Conservation (phyloP, 495 filamentous ascomycete species). For the Talaromyces trachyspermus region DNA sequence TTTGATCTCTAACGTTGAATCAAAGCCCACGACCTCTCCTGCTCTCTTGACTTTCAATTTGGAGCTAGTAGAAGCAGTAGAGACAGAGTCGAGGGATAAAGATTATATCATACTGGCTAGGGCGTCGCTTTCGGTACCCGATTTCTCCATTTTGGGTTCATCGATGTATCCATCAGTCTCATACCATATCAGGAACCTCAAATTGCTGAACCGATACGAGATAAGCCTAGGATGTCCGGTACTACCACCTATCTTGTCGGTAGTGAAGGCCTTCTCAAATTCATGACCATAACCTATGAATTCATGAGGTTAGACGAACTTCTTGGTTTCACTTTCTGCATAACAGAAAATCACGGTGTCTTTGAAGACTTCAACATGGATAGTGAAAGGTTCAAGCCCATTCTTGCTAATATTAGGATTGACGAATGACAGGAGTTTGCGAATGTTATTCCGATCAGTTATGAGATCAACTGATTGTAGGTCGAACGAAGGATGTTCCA, state of each 20-base stretch:
- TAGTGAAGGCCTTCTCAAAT: conserved; percentile 45
- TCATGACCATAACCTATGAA: conserved; percentile 40
- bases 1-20: conserved; percentile 34
- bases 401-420: conserved; percentile 18
- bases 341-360: conserved; percentile 37
- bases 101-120: conserved; percentile 19
- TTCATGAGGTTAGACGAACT: conserved; percentile 23
- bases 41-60: conserved; percentile 25
- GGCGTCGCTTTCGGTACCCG: conserved; percentile 11
- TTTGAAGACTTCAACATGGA: conserved; percentile 33
- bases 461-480: conserved; percentile 36
- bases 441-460: conserved; percentile 47
- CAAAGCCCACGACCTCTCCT: conserved; percentile 22
- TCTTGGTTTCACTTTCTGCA: conserved; percentile 21
- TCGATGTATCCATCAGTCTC: conserved; percentile 39
- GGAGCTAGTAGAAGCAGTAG: conserved; percentile 12
- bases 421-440: conserved; percentile 43
- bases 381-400: conserved; percentile 30
- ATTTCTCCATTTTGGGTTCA: not conserved
- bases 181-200: conserved; percentile 40
- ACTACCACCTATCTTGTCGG: conserved; percentile 23
- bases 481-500: conserved; percentile 34
- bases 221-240: conserved; percentile 43
- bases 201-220: conserved; percentile 34
- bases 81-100: conserved; percentile 19